Evolutionary conservation across 495 filamentous ascomycete species (phyloP).

Genomic region (Neurospora sp.): DNA sequence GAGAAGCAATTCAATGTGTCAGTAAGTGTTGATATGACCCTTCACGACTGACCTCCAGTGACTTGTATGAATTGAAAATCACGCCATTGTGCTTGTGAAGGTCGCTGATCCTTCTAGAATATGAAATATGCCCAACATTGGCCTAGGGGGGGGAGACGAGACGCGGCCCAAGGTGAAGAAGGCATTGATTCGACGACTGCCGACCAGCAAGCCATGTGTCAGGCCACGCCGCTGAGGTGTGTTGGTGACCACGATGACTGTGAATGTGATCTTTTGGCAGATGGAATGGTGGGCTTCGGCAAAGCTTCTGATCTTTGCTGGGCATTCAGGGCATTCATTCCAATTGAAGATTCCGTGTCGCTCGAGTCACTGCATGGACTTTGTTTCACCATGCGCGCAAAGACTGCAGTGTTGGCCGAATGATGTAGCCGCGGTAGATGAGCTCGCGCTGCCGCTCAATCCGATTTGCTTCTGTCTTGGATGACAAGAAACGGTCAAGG

Average conservation of each 20-base stretch:
- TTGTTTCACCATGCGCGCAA: not conserved
- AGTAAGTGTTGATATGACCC: not conserved
- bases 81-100: not conserved
- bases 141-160: not conserved
- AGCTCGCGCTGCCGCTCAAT: not conserved
- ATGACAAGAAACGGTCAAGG: not conserved
- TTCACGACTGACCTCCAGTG: not conserved
- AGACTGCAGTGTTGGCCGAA: not conserved
- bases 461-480: not conserved
- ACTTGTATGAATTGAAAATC: not conserved
- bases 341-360: not conserved
- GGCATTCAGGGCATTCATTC: not conserved
- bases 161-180: not conserved
- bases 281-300: not conserved
- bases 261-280: not conserved
- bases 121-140: not conserved
- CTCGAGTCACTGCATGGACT: not conserved
- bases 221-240: not conserved
- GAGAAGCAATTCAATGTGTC: not conserved
- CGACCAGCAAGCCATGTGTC: not conserved
- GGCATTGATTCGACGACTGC: not conserved
- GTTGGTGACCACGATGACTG: not conserved
- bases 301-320: not conserved
- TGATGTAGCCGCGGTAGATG: not conserved
- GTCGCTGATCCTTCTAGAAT: not conserved